Percentiles rank a stretch among this genome's conserved stretches.
These are phyloP conservation scores for Penicillium cinerascens DNA, from an alignment of 495 filamentous ascomycete species.

Conservation along the genomic window DNA sequence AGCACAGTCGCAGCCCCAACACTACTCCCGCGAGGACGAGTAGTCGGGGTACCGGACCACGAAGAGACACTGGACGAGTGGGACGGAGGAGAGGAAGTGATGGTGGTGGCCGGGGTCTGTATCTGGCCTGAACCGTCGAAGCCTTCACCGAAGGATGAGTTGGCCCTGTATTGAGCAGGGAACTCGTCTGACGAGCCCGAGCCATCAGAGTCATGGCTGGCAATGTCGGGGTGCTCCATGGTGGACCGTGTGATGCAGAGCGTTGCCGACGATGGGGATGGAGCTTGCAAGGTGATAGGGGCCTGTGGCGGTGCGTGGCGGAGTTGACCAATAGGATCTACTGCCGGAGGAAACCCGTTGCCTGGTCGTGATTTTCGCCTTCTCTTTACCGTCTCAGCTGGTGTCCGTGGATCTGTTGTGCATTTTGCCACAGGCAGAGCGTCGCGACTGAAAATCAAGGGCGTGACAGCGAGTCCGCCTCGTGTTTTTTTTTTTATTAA, in stretches of 20 bases:
- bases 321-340: conserved; percentile 7
- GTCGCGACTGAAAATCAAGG: not conserved
- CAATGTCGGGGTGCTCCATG: conserved; percentile 56
- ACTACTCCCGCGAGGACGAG: conserved; percentile 41
- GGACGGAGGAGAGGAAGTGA: conserved; percentile 42
- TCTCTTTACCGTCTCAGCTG: not conserved
- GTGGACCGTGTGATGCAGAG: conserved; percentile 23
- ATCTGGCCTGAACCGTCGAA: conserved; percentile 37
- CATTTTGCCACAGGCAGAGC: conserved; percentile 1
- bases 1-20: conserved; percentile 30
- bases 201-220: conserved; percentile 60
- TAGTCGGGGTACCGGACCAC: conserved; percentile 37
- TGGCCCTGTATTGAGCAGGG: conserved; percentile 39
- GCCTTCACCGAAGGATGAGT: conserved; percentile 36
- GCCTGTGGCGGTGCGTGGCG: conserved; percentile 28
- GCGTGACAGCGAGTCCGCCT: conserved; percentile 4
- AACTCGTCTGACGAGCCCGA: conserved; percentile 63
- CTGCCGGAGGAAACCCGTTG: not conserved
- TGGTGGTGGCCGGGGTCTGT: conserved; percentile 40
- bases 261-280: conserved; percentile 5
- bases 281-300: conserved; percentile 23
- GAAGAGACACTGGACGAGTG: conserved; percentile 36
- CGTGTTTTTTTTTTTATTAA: conserved; percentile 12
- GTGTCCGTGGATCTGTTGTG: conserved; percentile 3
- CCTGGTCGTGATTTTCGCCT: not conserved